Conservation (phyloP, 768 basidiomycete species). For the Termitomyces sp. region DNA sequence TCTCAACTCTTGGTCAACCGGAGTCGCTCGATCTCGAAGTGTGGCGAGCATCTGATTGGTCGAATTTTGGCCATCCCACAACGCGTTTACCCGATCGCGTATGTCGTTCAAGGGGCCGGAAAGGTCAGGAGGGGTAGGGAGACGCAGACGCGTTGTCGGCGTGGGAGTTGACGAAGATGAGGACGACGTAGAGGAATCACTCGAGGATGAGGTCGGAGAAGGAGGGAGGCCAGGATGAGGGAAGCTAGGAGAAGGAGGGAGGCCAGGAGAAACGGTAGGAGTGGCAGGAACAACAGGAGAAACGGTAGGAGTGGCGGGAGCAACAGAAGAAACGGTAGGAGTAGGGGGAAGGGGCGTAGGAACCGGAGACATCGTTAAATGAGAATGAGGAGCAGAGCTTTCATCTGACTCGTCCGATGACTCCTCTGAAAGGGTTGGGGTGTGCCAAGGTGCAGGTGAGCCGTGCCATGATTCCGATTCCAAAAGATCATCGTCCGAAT, state of each 20-base stretch:
- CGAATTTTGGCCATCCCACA: conserved; percentile 62
- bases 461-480: conserved; percentile 13
- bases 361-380: conserved; percentile 1
- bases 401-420: conserved; percentile 9
- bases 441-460: conserved; percentile 22
- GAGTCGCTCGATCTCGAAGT: conserved; percentile 47
- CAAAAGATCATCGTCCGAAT: conserved; percentile 61
- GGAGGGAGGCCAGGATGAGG: conserved; percentile 11
- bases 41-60: conserved; percentile 64
- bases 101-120: conserved; percentile 56
- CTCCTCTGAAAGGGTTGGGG: conserved; percentile 14
- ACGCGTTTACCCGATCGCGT: conserved; percentile 53
- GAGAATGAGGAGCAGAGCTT: conserved; percentile 11
- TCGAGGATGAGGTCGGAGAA: conserved; percentile 28
- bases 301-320: conserved; percentile 6
- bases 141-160: conserved; percentile 27
- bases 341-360: conserved; percentile 27
- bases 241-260: conserved; percentile 8
- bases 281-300: conserved; percentile 12
- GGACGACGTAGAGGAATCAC: conserved; percentile 10
- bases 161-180: conserved; percentile 36
- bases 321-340: neutral
- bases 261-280: conserved; percentile 24
- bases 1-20: conserved; percentile 39
- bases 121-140: conserved; percentile 38